Conservation (phyloP, 257 asterid genomes). For the Solanum chaucha region DNA sequence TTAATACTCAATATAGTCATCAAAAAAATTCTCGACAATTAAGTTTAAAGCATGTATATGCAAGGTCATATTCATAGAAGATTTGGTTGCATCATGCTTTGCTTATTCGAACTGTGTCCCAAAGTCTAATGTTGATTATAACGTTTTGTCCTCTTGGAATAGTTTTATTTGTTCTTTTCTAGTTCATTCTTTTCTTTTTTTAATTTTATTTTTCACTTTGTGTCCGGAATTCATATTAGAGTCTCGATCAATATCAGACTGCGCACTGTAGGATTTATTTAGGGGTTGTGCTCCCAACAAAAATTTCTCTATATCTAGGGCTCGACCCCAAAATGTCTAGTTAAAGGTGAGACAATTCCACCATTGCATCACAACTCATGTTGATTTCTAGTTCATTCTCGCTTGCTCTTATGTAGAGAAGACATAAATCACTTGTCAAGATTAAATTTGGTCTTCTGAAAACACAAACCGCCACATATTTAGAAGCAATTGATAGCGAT, state of each 20-base stretch:
- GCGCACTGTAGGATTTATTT: no score
- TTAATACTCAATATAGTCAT: no score
- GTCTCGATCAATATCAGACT: no score
- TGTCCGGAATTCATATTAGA: no score
- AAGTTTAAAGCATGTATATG: no score
- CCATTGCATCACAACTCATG: no score
- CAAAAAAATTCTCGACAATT: no score
- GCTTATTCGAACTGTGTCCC: background rate
- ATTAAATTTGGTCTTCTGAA: background rate
- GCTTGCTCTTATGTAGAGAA: background rate
- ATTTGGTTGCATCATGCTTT: background rate
- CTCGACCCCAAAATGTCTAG: no score
- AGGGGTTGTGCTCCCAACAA: rapidly evolving
- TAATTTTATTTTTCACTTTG: no score
- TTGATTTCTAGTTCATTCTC: background rate
- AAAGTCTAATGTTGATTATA: background rate
- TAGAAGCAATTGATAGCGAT: background rate
- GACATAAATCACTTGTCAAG: background rate
- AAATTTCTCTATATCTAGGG: rapidly evolving
- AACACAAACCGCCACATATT: background rate
- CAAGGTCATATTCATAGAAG: background rate
- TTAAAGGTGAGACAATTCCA: no score
- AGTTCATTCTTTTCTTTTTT: no score
- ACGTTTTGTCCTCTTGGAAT: background rate
- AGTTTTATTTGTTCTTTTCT: background rate